Evolutionary conservation across 441 rosid species (phyloP).

Genomic region (Rhodomyrtus psidioides): DNA sequence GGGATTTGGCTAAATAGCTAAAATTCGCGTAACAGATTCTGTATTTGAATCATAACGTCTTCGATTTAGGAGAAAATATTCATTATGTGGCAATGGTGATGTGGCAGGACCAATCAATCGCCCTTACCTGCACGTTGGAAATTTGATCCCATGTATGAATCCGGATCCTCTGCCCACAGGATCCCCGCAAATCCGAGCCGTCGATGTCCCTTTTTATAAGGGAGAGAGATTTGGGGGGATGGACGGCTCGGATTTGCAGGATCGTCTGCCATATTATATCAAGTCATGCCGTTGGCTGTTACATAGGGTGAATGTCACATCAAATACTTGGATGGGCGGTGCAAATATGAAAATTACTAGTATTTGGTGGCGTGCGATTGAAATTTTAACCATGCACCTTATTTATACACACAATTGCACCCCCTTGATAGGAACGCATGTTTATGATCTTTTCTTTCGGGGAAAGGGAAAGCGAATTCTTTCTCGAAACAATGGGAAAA

Average conservation of each 20-base stretch:
- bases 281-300: accelerated
- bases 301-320: accelerated
- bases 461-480: not conserved
- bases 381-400: not conserved
- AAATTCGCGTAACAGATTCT: accelerated
- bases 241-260: too few species aligned
- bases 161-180: too few species aligned
- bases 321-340: not conserved
- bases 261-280: too few species aligned
- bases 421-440: not conserved
- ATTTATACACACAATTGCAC: not conserved
- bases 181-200: too few species aligned
- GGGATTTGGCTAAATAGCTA: not conserved
- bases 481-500: not conserved
- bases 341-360: not conserved
- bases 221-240: too few species aligned
- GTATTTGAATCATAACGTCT: not conserved
- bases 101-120: accelerated
- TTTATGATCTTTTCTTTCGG: not conserved
- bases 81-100: accelerated
- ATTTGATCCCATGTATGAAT: too few species aligned
- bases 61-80: not conserved
- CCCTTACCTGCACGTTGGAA: not conserved
- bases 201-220: too few species aligned
- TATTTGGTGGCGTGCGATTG: not conserved